A percentile compares a stretch with the other conserved stretches of the same genome.
Evolutionary conservation across 176 grass and related monocot genomes (phyloP).

Genomic region (Cenchrus purpureus): DNA sequence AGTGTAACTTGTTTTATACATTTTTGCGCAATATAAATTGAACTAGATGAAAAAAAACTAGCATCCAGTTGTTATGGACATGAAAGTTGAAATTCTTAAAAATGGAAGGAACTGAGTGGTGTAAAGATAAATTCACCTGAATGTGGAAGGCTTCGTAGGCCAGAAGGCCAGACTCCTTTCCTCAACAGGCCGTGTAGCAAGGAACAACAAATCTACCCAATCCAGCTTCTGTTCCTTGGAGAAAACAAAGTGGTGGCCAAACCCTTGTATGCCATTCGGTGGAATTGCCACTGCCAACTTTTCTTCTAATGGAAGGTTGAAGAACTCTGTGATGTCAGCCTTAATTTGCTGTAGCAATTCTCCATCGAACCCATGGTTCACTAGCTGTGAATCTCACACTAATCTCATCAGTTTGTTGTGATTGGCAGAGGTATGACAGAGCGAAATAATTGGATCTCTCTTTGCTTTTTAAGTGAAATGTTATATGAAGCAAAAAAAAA

Average conservation of each 20-base stretch:
- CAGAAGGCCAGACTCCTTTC: constrained; percentile 51
- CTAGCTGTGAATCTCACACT: constrained; percentile 30
- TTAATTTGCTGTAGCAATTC: constrained; percentile 23
- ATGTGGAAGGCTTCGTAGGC: constrained; percentile 48
- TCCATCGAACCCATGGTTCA: constrained; percentile 49
- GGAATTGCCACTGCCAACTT: constrained; percentile 39
- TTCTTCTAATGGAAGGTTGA: constrained; percentile 52
- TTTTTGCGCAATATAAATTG: background rate
- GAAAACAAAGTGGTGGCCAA: constrained; percentile 66
- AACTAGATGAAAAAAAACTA: background rate
- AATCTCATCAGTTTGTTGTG: constrained; percentile 17
- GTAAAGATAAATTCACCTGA: constrained; percentile 32
- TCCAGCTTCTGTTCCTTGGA: constrained; percentile 78
- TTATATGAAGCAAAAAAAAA: background rate
- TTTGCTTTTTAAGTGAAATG: background rate
- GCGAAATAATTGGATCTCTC: background rate
- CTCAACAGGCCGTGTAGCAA: constrained; percentile 35
- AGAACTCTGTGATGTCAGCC: constrained; percentile 50
- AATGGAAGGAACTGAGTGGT: background rate
- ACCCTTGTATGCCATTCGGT: constrained; percentile 54
- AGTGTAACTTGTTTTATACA: background rate
- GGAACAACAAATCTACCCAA: constrained; percentile 56
- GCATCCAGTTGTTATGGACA: background rate
- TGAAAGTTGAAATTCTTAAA: background rate
- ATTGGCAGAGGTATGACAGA: background rate